Percentiles rank a stretch among this genome's conserved stretches.
phyloP scores from a whole-genome alignment of 495 filamentous ascomycete species.

The Penicillium tannophilum region DNA sequence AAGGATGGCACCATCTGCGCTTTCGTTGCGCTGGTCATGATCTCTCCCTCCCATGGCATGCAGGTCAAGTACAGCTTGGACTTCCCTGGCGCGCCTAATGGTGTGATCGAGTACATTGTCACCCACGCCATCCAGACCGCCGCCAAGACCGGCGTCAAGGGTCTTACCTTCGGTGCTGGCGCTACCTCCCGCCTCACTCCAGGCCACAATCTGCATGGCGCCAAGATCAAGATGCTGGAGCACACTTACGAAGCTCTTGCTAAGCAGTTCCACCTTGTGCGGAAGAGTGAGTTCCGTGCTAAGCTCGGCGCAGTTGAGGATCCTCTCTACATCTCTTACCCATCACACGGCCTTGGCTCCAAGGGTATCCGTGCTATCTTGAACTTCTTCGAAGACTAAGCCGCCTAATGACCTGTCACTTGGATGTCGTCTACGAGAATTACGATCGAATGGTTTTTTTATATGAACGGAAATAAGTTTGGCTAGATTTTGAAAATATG shows the following conservation, averaged over 20 bases:
- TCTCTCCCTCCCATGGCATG: conserved; percentile 75
- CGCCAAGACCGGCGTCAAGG: conserved; percentile 60
- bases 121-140: conserved; percentile 73
- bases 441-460: conserved; percentile 7
- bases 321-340: conserved; percentile 79
- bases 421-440: not conserved
- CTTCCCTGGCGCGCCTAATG: conserved; percentile 76
- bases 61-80: conserved; percentile 89
- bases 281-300: conserved; percentile 84
- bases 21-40: conserved; percentile 72
- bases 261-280: conserved; percentile 73
- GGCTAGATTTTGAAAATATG: conserved; percentile 1
- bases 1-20: conserved; percentile 67
- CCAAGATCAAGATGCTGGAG: conserved; percentile 71
- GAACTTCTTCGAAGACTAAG: conserved; percentile 78
- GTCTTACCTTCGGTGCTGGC: conserved; percentile 79
- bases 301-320: conserved; percentile 81
- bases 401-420: conserved; percentile 6
- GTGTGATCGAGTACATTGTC: conserved; percentile 78
- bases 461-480: conserved; percentile 9
- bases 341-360: conserved; percentile 75
- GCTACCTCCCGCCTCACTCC: conserved; percentile 66
- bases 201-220: conserved; percentile 73
- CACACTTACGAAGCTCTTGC: conserved; percentile 77
- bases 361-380: conserved; percentile 74